phyloP scores from a whole-genome alignment of 2,329 filamentous ascomycete genomes.

The Cryphonectria carpinicola region DNA sequence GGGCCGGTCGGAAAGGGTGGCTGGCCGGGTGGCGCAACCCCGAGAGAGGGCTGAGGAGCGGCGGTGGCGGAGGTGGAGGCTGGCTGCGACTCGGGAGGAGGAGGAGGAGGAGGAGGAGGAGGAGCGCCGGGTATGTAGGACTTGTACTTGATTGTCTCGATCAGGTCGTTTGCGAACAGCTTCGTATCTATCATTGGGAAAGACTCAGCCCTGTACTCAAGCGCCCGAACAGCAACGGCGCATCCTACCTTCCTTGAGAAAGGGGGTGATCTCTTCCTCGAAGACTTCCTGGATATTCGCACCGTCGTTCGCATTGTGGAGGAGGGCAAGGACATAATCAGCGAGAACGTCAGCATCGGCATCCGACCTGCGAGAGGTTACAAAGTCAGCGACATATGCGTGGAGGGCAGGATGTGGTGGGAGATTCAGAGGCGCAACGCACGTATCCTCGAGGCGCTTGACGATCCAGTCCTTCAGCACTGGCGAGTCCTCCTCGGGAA shows the following conservation, averaged over 20 bases:
- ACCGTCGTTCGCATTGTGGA: conserved; percentile 69
- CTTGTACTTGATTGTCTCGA: conserved; percentile 65
- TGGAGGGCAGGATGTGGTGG: background rate
- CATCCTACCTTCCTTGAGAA: conserved; percentile 66
- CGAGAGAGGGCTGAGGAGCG: conserved; percentile 7
- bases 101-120: conserved; percentile 40
- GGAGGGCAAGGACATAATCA: conserved; percentile 80
- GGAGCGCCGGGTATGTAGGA: conserved; percentile 62
- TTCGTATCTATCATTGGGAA: conserved; percentile 50
- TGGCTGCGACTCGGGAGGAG: conserved; percentile 34
- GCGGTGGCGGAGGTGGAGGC: conserved; percentile 26
- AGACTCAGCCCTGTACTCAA: background rate
- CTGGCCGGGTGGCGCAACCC: background rate
- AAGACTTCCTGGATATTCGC: conserved; percentile 69
- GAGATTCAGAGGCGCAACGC: conserved; percentile 38
- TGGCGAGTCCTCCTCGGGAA: conserved; percentile 63
- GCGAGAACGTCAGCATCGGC: conserved; percentile 81
- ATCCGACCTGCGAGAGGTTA: conserved; percentile 62
- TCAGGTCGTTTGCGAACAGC: conserved; percentile 72
- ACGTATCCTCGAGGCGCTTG: conserved; percentile 77
- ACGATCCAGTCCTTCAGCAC: conserved; percentile 78
- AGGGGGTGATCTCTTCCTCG: conserved; percentile 74
- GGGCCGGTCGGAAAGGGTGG: conserved; percentile 28
- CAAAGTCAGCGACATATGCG: conserved; percentile 14
- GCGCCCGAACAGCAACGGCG: background rate